Percentiles rank a stretch among this genome's conserved stretches.
These are phyloP conservation scores for Cryptococcus depauperatus DNA, from an alignment of 1,284 basidiomycete species.

Conservation along the genomic window DNA sequence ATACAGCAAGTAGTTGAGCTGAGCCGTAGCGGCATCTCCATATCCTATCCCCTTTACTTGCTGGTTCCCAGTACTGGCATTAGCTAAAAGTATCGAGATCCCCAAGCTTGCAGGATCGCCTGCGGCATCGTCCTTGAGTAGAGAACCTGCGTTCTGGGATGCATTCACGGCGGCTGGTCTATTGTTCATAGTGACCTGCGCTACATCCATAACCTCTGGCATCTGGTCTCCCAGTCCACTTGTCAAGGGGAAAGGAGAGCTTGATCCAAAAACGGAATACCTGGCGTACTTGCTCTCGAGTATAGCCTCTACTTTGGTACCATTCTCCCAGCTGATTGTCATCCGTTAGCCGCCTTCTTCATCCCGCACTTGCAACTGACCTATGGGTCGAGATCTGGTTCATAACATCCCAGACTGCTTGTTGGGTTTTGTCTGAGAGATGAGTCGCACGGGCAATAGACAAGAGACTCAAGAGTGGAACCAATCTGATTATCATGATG, in stretches of 20 bases:
- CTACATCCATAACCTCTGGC: conserved; percentile 51
- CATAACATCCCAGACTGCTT: conserved; percentile 30
- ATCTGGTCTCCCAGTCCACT: conserved; percentile 46
- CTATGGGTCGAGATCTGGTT: conserved; percentile 18
- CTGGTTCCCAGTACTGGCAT: conserved; percentile 24
- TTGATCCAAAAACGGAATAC: conserved; percentile 56
- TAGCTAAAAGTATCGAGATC: conserved; percentile 64
- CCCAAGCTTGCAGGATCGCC: conserved; percentile 78
- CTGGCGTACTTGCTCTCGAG: conserved; percentile 58
- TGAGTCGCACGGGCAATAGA: conserved; percentile 12
- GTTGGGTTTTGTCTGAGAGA: conserved; percentile 12
- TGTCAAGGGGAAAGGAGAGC: conserved; percentile 25
- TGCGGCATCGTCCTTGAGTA: conserved; percentile 54
- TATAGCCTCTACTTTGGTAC: conserved; percentile 64
- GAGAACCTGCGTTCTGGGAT: conserved; percentile 51
- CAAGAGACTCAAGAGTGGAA: background rate
- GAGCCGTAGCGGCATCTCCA: conserved; percentile 57
- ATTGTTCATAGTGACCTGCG: conserved; percentile 43
- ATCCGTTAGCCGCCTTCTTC: background rate
- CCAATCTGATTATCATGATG: no score
- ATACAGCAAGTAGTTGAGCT: conserved; percentile 63
- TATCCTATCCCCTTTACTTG: conserved; percentile 51
- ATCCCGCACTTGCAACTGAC: conserved; percentile 10
- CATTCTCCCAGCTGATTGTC: conserved; percentile 66
- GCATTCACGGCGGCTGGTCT: conserved; percentile 46